These are phyloP conservation scores for Papiliotrema nemorosa DNA, from an alignment of 1,284 basidiomycete species.

Conservation along the genomic window DNA sequence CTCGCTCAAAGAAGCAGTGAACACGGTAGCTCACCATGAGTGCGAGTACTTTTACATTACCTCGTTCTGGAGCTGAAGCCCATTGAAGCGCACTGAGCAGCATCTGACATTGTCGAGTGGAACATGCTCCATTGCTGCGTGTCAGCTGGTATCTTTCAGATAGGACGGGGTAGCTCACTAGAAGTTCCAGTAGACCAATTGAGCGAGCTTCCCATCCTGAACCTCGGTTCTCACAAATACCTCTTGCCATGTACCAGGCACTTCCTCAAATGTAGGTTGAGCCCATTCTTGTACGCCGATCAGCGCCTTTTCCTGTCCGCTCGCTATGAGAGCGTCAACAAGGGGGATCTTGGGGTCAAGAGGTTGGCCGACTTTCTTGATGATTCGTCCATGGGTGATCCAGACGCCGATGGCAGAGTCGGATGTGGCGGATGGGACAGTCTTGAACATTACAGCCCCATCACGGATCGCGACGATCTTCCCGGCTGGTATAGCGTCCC, in stretches of 20 bases:
- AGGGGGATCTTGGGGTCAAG: constrained; percentile 52
- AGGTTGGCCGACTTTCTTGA: constrained; percentile 44
- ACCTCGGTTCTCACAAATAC: constrained; percentile 48
- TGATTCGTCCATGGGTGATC: constrained; percentile 51
- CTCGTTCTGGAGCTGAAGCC: constrained; percentile 38
- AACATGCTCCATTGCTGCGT: constrained; percentile 50
- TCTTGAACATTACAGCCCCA: constrained; percentile 52
- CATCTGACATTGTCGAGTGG: constrained; percentile 49
- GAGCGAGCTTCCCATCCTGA: constrained; percentile 32
- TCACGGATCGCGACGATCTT: constrained; percentile 48
- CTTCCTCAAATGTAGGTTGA: constrained; percentile 27
- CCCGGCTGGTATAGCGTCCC: constrained; percentile 35
- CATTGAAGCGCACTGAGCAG: constrained; percentile 47
- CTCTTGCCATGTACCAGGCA: constrained; percentile 49
- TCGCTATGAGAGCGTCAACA: constrained; percentile 40
- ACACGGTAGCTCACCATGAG: constrained; percentile 40
- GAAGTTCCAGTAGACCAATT: constrained; percentile 52
- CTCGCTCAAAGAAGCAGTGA: neutral
- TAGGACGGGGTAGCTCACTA: constrained; percentile 37
- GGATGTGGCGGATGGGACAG: constrained; percentile 14
- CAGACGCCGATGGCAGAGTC: constrained; percentile 39
- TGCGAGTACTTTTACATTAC: constrained; percentile 44
- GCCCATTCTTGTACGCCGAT: constrained; percentile 47
- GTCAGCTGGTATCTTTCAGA: constrained; percentile 1
- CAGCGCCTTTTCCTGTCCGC: constrained; percentile 36